These are phyloP conservation scores for Trichopus zeylanicus DNA, from an alignment of 116 monocot species.

Conservation along the genomic window DNA sequence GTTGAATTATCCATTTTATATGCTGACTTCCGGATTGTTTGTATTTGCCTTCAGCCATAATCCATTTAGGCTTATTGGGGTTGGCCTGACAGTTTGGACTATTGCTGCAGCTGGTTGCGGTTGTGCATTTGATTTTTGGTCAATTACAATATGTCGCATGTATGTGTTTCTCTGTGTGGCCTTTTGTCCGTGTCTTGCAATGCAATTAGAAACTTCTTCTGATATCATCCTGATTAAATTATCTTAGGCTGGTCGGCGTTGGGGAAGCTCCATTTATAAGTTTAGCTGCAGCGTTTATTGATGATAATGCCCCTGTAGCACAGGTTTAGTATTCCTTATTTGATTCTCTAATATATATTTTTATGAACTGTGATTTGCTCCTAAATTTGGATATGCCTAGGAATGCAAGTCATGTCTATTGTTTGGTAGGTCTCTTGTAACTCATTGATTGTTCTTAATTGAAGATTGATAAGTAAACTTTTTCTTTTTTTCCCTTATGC, in stretches of 20 bases:
- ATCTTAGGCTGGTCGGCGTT: slow-evolving; percentile 92
- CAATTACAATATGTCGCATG: slow-evolving; percentile 92
- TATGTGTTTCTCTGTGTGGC: slow-evolving; percentile 24
- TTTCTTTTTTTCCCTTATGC: too few relatives aligned
- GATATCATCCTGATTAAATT: too few relatives aligned
- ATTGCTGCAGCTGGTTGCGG: slow-evolving; percentile 93
- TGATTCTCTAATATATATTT: neutral
- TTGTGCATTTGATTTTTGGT: slow-evolving; percentile 92
- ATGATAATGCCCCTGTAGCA: slow-evolving; percentile 86
- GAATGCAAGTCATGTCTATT: too few relatives aligned
- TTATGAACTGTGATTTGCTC: neutral
- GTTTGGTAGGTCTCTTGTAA: too few relatives aligned
- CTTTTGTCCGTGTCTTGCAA: neutral
- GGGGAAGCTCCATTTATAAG: slow-evolving; percentile 99
- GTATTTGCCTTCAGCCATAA: slow-evolving; percentile 49
- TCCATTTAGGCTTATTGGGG: slow-evolving; percentile 98
- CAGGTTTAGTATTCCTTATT: slow-evolving; percentile 37
- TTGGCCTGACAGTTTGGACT: slow-evolving; percentile 89
- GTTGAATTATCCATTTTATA: neutral
- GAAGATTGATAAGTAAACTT: too few relatives aligned
- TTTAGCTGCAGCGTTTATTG: slow-evolving; percentile 98
- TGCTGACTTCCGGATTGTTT: neutral
- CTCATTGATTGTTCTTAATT: too few relatives aligned
- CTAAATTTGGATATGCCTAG: too few relatives aligned
- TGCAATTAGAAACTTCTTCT: too few relatives aligned